phyloP scores from a whole-genome alignment of 2,329 filamentous ascomycete genomes.

The Cercospora sp. region DNA sequence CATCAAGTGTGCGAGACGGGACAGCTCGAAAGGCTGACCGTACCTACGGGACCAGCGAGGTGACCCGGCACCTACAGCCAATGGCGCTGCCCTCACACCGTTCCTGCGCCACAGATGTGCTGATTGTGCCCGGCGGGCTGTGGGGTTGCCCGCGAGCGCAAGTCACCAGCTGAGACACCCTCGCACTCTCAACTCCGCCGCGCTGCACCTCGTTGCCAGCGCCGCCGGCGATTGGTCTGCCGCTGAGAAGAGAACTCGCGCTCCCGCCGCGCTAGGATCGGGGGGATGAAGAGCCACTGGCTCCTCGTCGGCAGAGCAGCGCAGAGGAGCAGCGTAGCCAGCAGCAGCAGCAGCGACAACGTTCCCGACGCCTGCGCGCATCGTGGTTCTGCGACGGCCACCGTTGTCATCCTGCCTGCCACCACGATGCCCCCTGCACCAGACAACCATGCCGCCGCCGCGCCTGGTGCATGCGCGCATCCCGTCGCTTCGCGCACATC shows the following conservation, averaged over 20 bases:
- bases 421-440: background rate
- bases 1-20: background rate
- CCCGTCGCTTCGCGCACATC: background rate
- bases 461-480: constrained; percentile 1
- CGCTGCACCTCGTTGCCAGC: background rate
- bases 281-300: constrained; percentile 10
- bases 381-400: background rate
- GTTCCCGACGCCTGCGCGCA: background rate
- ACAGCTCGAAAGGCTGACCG: background rate
- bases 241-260: too few species aligned
- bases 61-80: background rate
- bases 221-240: background rate
- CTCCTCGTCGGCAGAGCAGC: constrained; percentile 16
- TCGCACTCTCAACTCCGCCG: background rate
- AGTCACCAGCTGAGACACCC: background rate
- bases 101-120: background rate
- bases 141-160: background rate
- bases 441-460: background rate
- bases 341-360: background rate
- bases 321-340: background rate
- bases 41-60: background rate
- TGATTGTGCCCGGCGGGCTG: background rate
- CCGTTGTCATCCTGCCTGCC: too few species aligned
- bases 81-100: background rate
- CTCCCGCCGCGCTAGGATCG: constrained; percentile 9